Percentiles rank a stretch among this genome's conserved stretches.
Conservation (phyloP, 2,329 filamentous ascomycete genomes). For the Massarina eburnea region DNA sequence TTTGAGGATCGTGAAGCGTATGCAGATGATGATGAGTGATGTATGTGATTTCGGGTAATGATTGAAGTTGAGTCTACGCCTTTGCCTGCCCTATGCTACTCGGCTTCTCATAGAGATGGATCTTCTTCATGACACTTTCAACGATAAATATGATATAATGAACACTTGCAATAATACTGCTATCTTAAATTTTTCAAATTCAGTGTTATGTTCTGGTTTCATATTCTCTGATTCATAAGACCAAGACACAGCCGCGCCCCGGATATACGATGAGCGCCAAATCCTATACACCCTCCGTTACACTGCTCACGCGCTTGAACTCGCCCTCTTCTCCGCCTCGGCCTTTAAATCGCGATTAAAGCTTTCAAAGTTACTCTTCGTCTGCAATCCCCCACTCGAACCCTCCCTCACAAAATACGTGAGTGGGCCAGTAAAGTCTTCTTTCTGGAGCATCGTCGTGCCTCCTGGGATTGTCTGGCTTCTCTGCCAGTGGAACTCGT, state of each 20-base stretch:
- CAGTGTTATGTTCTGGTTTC: too few species aligned
- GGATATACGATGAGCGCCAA: too few species aligned
- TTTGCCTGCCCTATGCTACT: too few species aligned
- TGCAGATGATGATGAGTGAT: conserved; percentile 46
- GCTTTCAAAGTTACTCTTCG: conserved; percentile 16
- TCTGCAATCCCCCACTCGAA: conserved; percentile 8
- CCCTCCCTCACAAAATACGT: conserved; percentile 15
- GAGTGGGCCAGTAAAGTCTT: conserved; percentile 18
- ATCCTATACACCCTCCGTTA: too few species aligned
- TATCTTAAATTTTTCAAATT: too few species aligned
- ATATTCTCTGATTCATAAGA: too few species aligned
- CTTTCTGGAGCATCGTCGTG: conserved; percentile 22
- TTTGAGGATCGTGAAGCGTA: conserved; percentile 77
- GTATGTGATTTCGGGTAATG: not conserved
- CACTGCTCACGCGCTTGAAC: not conserved
- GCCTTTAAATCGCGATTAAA: conserved; percentile 17
- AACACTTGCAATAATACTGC: too few species aligned
- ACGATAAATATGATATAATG: too few species aligned
- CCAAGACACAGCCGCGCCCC: too few species aligned
- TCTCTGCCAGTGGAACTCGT: conserved; percentile 17
- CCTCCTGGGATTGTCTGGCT: conserved; percentile 9
- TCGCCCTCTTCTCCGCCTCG: conserved; percentile 11
- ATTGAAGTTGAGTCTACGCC: too few species aligned
- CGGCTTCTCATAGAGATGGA: too few species aligned
- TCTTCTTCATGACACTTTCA: too few species aligned